Evolutionary conservation across 2,329 filamentous ascomycete species (phyloP), one percentile per base, ranked within the genome.

Genomic region (Paraphaeosphaeria minitans): DNA sequence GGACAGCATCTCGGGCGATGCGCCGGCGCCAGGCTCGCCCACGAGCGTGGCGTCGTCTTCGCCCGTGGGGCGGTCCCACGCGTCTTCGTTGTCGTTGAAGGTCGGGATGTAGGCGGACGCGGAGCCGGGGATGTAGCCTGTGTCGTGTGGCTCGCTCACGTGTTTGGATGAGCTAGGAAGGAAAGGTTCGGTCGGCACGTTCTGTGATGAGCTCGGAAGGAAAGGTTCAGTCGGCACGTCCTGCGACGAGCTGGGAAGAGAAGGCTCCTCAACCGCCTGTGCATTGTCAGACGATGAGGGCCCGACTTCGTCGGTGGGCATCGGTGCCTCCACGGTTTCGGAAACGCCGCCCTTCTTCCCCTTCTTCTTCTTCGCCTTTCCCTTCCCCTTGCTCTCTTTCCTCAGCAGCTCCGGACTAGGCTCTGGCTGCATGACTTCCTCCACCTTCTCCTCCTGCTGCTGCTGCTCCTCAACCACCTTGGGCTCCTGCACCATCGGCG

Each of bases 41-140:
- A 75, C 67, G 42, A 75, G 68, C 2, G 72, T 75, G 53, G 67
- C 69, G 43, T 72, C 71, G 51, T 75, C 71, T 35, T 67, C 69
- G 1, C 65, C 56, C 6, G 60, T 66, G 35, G 68, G 66, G 51
- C 69, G 68, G 3, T 49, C 59, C 73, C 73, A 75, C 4, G 72
- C 69, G 12, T 72, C 66, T 56, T 75, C 72, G 27, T 74, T 68
- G 5, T 73, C 68, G 13, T 69, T 59, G 37, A 74, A 74, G 1
- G 65, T 69, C 0, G 70, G 71, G 10, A 68, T 51, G 52, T 65
- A 65, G 16, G 64, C 64, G 14, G 65, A 61, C 0, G 58, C 56
- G 10, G 57, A 59, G 14, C 52, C 52, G 5, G 56, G 56, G 29
- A 43, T 49, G 19, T 58, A 58, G 29, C 56, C 56, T 22, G 56